A percentile compares a stretch with the other conserved stretches of the same genome.
These are phyloP conservation scores for Ceratocystis eucalypticola DNA, from an alignment of 2,329 filamentous ascomycete species.

Conservation along the genomic window DNA sequence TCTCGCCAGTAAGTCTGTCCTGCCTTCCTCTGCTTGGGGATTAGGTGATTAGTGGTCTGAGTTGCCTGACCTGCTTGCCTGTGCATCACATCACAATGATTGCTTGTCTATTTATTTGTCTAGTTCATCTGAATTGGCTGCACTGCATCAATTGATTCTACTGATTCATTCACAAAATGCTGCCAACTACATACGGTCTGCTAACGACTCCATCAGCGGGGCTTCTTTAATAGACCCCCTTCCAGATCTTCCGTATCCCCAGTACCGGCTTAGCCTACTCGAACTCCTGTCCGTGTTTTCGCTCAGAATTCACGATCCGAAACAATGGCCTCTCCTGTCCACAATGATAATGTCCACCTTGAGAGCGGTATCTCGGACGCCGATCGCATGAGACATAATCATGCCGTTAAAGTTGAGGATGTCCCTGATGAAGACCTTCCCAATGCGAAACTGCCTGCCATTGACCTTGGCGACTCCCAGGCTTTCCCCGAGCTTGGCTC, in stretches of 20 bases:
- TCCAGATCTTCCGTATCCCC: slow-evolving; percentile 11
- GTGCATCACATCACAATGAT: neutral
- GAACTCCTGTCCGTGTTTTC: slow-evolving; percentile 19
- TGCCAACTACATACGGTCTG: too few species aligned
- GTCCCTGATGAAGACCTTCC: slow-evolving; percentile 55
- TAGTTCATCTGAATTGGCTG: too few species aligned
- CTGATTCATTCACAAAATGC: too few species aligned
- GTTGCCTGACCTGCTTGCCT: neutral
- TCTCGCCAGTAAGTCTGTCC: slow-evolving; percentile 8
- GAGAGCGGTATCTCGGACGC: slow-evolving; percentile 26
- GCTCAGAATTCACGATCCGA: slow-evolving; percentile 18
- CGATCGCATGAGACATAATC: slow-evolving; percentile 34
- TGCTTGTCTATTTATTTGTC: neutral
- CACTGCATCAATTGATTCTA: too few species aligned
- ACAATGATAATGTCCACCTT: slow-evolving; percentile 63
- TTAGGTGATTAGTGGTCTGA: neutral
- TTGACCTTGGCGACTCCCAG: slow-evolving; percentile 82
- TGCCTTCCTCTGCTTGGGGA: neutral
- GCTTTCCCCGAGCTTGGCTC: slow-evolving; percentile 58
- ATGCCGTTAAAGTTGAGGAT: slow-evolving; percentile 46
- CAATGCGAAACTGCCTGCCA: slow-evolving; percentile 26
- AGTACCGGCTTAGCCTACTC: slow-evolving; percentile 16
- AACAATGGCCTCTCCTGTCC: slow-evolving; percentile 44
- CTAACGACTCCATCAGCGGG: slow-evolving; percentile 9
- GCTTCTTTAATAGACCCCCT: slow-evolving; percentile 13